Evolutionary conservation across 768 basidiomycete genomes (phyloP).

Genomic region (Xanthoconium purpureum): DNA sequence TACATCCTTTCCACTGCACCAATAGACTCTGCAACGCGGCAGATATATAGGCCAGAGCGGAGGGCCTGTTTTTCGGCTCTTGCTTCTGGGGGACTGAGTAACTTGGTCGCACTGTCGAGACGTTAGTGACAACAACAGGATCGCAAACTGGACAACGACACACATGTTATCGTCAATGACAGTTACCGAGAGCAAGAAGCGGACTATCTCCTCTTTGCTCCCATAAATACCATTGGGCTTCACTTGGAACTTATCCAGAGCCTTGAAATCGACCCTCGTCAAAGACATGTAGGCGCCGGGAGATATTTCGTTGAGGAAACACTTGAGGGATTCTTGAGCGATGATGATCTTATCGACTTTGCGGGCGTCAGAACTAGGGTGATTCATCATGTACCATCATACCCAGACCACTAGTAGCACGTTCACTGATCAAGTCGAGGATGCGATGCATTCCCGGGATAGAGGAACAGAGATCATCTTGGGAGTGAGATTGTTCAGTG

Average conservation of each 20-base stretch:
- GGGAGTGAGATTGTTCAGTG: slow-evolving; percentile 4
- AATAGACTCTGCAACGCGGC: slow-evolving; percentile 20
- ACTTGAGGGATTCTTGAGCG: slow-evolving; percentile 46
- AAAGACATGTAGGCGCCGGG: slow-evolving; percentile 54
- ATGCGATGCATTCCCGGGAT: slow-evolving; percentile 50
- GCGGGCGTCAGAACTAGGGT: background rate
- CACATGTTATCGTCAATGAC: slow-evolving; percentile 41
- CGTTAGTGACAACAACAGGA: background rate
- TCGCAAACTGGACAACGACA: slow-evolving; percentile 14
- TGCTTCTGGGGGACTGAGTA: slow-evolving; percentile 4
- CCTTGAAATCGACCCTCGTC: slow-evolving; percentile 56
- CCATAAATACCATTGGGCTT: slow-evolving; percentile 59
- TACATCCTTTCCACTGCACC: slow-evolving; percentile 31
- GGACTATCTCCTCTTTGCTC: slow-evolving; percentile 47
- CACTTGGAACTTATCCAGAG: slow-evolving; percentile 43
- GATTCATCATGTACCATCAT: slow-evolving; percentile 3
- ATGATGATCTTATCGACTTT: slow-evolving; percentile 66
- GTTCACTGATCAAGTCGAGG: slow-evolving; percentile 51
- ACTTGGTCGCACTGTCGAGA: slow-evolving; percentile 9
- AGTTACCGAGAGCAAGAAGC: slow-evolving; percentile 40
- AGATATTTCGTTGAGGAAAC: slow-evolving; percentile 45
- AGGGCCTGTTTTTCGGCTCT: slow-evolving; percentile 25
- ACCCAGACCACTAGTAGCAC: slow-evolving; percentile 53
- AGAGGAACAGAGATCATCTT: slow-evolving; percentile 26
- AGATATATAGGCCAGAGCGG: slow-evolving; percentile 51